Percentiles rank a stretch among this genome's conserved stretches.
phyloP scores from a whole-genome alignment of 805 yeast species.

The Ogataea degrootiae region DNA sequence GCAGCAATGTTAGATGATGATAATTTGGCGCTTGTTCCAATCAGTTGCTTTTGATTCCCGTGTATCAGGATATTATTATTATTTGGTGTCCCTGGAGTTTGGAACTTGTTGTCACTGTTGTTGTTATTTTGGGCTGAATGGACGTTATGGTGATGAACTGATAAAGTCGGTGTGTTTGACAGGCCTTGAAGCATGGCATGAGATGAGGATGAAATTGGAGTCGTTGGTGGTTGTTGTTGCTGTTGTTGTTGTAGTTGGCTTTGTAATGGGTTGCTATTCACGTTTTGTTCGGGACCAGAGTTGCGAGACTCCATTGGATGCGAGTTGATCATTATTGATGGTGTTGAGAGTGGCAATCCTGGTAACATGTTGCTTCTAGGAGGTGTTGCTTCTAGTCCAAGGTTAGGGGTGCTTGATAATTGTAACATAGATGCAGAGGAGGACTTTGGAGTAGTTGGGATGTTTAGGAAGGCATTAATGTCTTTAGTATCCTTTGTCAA shows the following conservation, averaged over 20 bases:
- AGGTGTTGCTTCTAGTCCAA: constrained; percentile 25
- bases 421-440: constrained; percentile 12
- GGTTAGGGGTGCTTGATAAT: constrained; percentile 13
- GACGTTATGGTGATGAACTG: background rate
- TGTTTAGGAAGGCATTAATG: constrained; percentile 10
- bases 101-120: constrained; percentile 3
- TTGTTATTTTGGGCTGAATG: background rate
- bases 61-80: constrained; percentile 6
- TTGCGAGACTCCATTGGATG: too few relatives aligned
- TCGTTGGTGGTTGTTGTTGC: constrained; percentile 13
- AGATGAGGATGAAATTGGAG: constrained; percentile 9
- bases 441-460: constrained; percentile 29
- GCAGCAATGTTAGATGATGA: constrained; percentile 4
- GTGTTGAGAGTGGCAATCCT: constrained; percentile 18
- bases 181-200: background rate
- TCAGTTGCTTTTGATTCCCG: constrained; percentile 8
- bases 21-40: constrained; percentile 2
- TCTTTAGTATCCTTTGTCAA: constrained; percentile 29
- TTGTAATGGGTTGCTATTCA: too few relatives aligned
- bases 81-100: constrained; percentile 14
- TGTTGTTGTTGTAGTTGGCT: too few relatives aligned
- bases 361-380: constrained; percentile 12
- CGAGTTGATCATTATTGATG: constrained; percentile 12
- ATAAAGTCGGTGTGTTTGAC: constrained; percentile 4
- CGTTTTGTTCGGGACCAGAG: too few relatives aligned